phyloP scores from a whole-genome alignment of 78 protist genomes.

The Isochrysis galbana region DNA sequence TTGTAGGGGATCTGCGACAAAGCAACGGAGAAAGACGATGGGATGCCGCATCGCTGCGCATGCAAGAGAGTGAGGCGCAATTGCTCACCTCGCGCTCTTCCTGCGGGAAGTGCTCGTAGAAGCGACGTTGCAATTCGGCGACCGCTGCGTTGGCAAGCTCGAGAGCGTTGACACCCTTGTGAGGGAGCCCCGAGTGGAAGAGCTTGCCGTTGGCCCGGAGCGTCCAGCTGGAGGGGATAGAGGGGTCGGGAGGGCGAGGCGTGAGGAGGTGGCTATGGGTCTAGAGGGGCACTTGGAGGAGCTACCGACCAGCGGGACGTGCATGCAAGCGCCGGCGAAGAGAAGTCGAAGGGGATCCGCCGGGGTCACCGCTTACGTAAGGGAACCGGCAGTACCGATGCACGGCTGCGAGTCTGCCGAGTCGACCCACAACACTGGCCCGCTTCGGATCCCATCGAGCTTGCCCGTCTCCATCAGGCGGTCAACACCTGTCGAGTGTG shows the following conservation, averaged over 20 bases:
- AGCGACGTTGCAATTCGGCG: neutral
- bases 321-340: neutral
- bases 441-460: no score
- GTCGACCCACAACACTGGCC: no score
- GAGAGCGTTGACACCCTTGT: slow-evolving; percentile 17
- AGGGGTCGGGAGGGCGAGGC: neutral
- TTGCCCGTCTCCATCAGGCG: no score
- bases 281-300: neutral
- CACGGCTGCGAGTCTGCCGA: neutral
- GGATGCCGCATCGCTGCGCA: no score
- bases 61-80: no score
- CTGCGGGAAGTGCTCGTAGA: no score
- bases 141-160: neutral
- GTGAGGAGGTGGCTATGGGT: neutral
- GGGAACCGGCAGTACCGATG: neutral
- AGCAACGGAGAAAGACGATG: no score
- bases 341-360: neutral
- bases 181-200: slow-evolving; percentile 26
- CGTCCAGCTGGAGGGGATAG: no score
- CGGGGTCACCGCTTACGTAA: neutral
- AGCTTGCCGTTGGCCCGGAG: neutral
- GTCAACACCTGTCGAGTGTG: no score
- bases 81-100: no score
- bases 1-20: no score
- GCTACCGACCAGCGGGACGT: neutral